Evolutionary conservation across 441 rosid species (phyloP), one percentile per base, ranked within the genome.

Genomic region (Populus hybrid): DNA sequence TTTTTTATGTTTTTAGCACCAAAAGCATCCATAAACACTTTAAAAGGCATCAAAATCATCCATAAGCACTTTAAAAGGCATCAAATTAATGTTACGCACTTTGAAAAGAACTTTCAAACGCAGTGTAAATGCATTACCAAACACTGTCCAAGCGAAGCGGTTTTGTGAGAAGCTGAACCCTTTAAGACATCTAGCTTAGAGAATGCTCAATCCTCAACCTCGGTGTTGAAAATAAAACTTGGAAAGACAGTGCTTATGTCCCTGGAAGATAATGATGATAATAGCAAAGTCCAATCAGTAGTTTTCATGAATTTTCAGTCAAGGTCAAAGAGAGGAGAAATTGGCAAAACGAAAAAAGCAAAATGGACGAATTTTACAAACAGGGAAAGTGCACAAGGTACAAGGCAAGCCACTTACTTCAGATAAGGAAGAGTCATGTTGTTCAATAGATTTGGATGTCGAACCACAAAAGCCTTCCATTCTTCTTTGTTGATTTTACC

Each of bases 351-450:
- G 21, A 38, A 9, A 72, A 66, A 69, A 14, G 21, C 6, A 42
- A 69, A 32, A 7, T 65, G 40, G 32, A 10, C 6, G 16, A n/a
- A 6, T 36, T 26, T 10, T 46, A 46, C 20, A 46, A 46, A 21
- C 54, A 36, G 42, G 26, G 12, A 28, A 36, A 46, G 20, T 66
- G 10, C 64, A 46, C n/a, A 23, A 21, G 42, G n/a, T 46, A 72
- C 5, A 50, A 36, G 74, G 36, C n/a, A 10, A 50, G 70, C 69
- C 30, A 40, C 85, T 69, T 90, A 94, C 98, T 83, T 89, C 75
- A 94, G 76, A 57, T 87, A 89, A 73, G 97, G 94, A 78, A 92
- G 93, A 81, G 98, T 94, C 98, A 94, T 92, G 78, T 91, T 91
- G 87, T 86, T 89, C 88, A 94, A 83, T 57, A 92, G 84, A 38